These are phyloP conservation scores for Penicillium waksmanii DNA, from an alignment of 495 filamentous ascomycete species.

Conservation along the genomic window DNA sequence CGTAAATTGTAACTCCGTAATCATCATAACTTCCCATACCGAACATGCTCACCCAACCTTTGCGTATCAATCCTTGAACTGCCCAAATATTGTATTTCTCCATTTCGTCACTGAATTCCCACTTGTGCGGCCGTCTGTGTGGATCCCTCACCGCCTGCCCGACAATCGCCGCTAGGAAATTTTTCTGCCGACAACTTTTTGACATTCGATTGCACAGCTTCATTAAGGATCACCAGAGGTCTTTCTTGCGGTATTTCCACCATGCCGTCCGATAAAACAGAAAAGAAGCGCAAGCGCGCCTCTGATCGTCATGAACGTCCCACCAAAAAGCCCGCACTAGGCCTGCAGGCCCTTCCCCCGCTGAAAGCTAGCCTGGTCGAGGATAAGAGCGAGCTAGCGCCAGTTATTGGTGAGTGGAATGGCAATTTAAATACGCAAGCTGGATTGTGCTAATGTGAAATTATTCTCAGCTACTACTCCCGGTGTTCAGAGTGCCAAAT, in stretches of 20 bases:
- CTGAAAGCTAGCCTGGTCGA: constrained; percentile 61
- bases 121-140: constrained; percentile 16
- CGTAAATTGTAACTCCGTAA: constrained; percentile 2
- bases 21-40: constrained; percentile 26
- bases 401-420: constrained; percentile 53
- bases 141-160: constrained; percentile 27
- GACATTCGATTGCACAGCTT: constrained; percentile 34
- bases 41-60: not conserved
- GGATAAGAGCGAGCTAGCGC: constrained; percentile 60
- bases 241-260: constrained; percentile 18
- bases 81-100: not conserved
- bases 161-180: constrained; percentile 24
- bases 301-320: constrained; percentile 57
- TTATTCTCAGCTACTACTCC: constrained; percentile 64
- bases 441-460: constrained; percentile 14
- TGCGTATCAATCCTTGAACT: not conserved
- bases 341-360: constrained; percentile 44
- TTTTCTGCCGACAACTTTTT: constrained; percentile 34
- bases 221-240: constrained; percentile 10
- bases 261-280: constrained; percentile 57
- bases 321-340: constrained; percentile 66
- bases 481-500: constrained; percentile 61
- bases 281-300: constrained; percentile 75
- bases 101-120: constrained; percentile 19
- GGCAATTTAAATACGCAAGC: not conserved